phyloP scores from a whole-genome alignment of 306 rosid species.

The Ormosia emarginata region DNA sequence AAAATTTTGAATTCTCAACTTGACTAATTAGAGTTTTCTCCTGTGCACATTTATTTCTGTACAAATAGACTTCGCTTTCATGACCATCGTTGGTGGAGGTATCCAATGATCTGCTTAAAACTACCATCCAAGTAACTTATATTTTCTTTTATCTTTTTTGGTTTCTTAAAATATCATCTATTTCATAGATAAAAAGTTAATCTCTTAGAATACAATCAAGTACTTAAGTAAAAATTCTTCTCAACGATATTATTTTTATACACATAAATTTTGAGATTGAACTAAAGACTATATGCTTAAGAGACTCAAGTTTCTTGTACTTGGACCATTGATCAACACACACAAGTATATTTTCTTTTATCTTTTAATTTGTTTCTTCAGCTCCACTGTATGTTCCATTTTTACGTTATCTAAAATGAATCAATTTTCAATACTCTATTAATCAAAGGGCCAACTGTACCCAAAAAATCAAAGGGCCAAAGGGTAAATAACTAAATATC shows the following conservation, averaged over 20 bases:
- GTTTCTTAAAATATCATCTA: too few relatives aligned
- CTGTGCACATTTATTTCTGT: background rate
- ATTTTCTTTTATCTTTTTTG: too few relatives aligned
- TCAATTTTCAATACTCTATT: background rate
- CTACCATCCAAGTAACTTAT: background rate
- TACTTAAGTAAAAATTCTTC: too few relatives aligned
- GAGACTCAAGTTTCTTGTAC: too few relatives aligned
- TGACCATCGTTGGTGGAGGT: background rate
- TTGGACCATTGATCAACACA: too few relatives aligned
- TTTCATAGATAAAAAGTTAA: too few relatives aligned
- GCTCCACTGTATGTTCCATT: background rate
- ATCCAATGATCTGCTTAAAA: conserved; percentile 1
- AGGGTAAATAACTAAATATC: background rate
- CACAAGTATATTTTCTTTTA: too few relatives aligned
- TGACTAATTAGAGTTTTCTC: background rate
- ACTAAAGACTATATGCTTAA: too few relatives aligned
- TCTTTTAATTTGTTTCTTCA: background rate
- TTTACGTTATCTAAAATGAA: background rate
- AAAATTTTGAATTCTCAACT: background rate
- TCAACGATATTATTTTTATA: too few relatives aligned
- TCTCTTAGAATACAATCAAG: too few relatives aligned
- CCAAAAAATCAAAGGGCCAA: too few relatives aligned
- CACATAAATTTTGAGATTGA: too few relatives aligned
- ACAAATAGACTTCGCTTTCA: background rate
- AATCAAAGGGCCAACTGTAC: background rate